phyloP scores from a whole-genome alignment of 257 asterid species.

The Hygrophila difformis region DNA sequence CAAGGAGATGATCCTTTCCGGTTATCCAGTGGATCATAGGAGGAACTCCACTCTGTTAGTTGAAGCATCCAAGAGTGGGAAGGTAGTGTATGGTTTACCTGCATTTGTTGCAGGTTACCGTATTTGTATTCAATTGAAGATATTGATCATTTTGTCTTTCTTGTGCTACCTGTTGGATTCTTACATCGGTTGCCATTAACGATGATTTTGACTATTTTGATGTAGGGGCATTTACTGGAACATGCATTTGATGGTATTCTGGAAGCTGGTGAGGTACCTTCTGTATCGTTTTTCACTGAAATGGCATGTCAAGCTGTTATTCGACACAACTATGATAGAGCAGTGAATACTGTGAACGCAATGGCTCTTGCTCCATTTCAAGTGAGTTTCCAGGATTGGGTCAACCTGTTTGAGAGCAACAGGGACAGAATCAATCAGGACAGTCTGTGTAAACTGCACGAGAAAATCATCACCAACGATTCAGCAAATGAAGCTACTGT shows the following conservation, averaged over 20 bases:
- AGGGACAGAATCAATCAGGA: conserved; percentile 28
- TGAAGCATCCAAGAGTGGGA: conserved; percentile 78
- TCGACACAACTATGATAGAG: conserved; percentile 37
- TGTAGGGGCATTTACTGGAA: conserved; percentile 81
- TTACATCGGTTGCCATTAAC: too few relatives aligned
- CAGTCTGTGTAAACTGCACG: conserved; percentile 35
- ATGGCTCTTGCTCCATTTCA: conserved; percentile 65
- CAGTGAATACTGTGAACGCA: conserved; percentile 38
- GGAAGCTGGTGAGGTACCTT: conserved; percentile 83
- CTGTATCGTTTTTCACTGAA: conserved; percentile 52
- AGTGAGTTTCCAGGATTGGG: conserved; percentile 63
- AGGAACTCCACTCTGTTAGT: conserved; percentile 47
- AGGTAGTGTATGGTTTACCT: conserved; percentile 33
- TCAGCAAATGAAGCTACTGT: conserved; percentile 43
- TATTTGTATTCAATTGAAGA: conserved; percentile 4
- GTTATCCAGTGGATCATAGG: conserved; percentile 41
- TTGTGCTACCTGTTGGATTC: too few relatives aligned
- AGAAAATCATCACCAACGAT: conserved; percentile 25
- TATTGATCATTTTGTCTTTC: not conserved
- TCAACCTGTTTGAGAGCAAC: conserved; percentile 42
- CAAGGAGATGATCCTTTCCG: conserved; percentile 64
- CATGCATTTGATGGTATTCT: conserved; percentile 65
- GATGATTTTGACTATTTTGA: conserved; percentile 8
- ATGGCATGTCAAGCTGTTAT: conserved; percentile 50
- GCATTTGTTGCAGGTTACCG: not conserved